A percentile compares a stretch with the other conserved stretches of the same genome.
Evolutionary conservation across 345 rosid species (phyloP).

Genomic region (Rubroshorea leprosula): DNA sequence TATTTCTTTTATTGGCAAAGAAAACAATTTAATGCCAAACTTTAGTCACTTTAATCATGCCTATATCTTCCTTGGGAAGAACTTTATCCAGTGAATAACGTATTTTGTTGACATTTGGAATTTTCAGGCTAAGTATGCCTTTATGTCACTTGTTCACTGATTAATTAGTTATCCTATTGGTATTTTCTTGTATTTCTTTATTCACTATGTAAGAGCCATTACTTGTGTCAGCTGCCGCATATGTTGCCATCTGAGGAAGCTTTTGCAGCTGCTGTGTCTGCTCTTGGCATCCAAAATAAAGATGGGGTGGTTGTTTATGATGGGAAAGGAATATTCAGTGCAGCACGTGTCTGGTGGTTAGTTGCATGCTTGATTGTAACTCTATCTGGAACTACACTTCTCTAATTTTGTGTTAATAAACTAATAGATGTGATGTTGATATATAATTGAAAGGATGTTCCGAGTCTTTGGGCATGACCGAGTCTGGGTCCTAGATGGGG

Average conservation of each 20-base stretch:
- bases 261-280: slow-evolving; percentile 93
- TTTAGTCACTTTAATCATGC: too few species aligned
- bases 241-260: slow-evolving; percentile 97
- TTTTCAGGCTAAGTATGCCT: too few species aligned
- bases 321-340: slow-evolving; percentile 96
- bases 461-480: slow-evolving; percentile 87
- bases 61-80: too few species aligned
- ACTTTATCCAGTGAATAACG: too few species aligned
- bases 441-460: slow-evolving; percentile 67
- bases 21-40: too few species aligned
- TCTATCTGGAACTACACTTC: too few species aligned
- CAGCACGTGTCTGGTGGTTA: slow-evolving; percentile 99
- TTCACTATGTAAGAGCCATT: not conserved
- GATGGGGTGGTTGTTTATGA: slow-evolving; percentile 94
- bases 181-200: not conserved
- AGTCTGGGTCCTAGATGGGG: slow-evolving; percentile 97
- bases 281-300: slow-evolving; percentile 86
- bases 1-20: too few species aligned
- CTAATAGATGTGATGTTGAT: slow-evolving; percentile 12
- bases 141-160: too few species aligned
- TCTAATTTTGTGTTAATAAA: not conserved
- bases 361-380: slow-evolving; percentile 18
- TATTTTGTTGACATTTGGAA: too few species aligned
- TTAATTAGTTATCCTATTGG: not conserved
- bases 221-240: slow-evolving; percentile 74